Evolutionary conservation across 768 basidiomycete species (phyloP), one percentile per base, ranked within the genome.

Genomic region (Suillus spraguei): DNA sequence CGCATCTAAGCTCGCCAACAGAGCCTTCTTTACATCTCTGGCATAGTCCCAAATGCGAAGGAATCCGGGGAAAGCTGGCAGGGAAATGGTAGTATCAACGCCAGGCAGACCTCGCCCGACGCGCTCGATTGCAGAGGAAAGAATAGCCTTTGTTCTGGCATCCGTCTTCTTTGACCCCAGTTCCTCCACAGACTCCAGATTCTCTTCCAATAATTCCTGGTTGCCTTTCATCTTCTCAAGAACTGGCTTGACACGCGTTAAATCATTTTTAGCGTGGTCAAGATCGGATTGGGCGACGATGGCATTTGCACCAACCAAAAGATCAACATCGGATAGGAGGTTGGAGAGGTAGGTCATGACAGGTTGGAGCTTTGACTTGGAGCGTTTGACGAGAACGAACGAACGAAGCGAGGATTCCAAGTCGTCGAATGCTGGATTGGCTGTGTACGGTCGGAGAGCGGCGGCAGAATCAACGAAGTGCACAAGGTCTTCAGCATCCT

Each of bases 381-480:
- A 85, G 33, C 97, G 90, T 80, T 99, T 99, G 77, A 90, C 87
- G 65, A 99, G 88, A 13, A 99, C 95, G 74, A 99, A 99, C 0
- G 94, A 95, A 20, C 97, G 88, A 41, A 99, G 81, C 0, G 92
- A 87, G 11, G 90, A 87, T 75, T 99, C 96, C 65, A 99, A 89
- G 71, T 92, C 88, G 63, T 90, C 89, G 70, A 99, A 98, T 0
- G 92, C 80, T 5, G 84, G 83, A 66, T 86, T 88, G 63, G 82
- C 85, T 22, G 83, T 81, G 73, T 81, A 85, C n/a, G 86, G 86
- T 62, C 87, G 85, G 47, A 90, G 83, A 22, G 89, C 90, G 0
- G 85, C 78, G 16, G 89, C 88, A 8, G 95, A 97, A 74, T 99
- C 97, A 70, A 99, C 97, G 75, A 99, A 99, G 77, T 99, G 97